phyloP scores from a whole-genome alignment of 495 filamentous ascomycete genomes.

The Entonaema liquescens region DNA sequence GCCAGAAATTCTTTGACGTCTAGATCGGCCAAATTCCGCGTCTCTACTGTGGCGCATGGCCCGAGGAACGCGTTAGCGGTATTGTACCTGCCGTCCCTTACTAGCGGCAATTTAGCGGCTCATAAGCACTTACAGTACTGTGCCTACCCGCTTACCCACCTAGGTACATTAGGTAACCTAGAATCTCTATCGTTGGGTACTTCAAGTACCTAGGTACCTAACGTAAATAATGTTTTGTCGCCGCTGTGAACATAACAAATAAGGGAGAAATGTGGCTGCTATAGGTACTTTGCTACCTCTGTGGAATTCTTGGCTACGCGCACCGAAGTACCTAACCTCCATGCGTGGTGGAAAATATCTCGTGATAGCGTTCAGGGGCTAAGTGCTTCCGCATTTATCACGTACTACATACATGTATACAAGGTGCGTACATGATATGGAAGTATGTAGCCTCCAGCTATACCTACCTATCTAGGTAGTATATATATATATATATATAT shows the following conservation, averaged over 20 bases:
- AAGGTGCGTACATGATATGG: no score
- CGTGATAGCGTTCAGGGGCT: neutral
- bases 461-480: no score
- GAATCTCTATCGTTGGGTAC: neutral
- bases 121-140: neutral
- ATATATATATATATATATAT: no score
- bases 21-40: constrained; percentile 42
- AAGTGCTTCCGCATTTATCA: neutral
- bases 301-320: neutral
- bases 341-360: neutral
- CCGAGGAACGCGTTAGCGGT: constrained; percentile 22
- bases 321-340: neutral
- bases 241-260: no score
- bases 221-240: no score
- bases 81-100: constrained; percentile 11
- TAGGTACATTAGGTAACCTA: neutral
- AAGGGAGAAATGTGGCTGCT: neutral
- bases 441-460: no score
- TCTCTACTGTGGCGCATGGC: constrained; percentile 40
- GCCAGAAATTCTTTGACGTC: constrained; percentile 42
- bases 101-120: constrained; percentile 3
- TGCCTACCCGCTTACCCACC: constrained; percentile 3
- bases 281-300: neutral
- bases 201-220: neutral
- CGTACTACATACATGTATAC: neutral